Percentiles rank a stretch among this genome's conserved stretches.
Evolutionary conservation across 805 yeast genomes (phyloP).

Genomic region (Suhomyces canberraensis): DNA sequence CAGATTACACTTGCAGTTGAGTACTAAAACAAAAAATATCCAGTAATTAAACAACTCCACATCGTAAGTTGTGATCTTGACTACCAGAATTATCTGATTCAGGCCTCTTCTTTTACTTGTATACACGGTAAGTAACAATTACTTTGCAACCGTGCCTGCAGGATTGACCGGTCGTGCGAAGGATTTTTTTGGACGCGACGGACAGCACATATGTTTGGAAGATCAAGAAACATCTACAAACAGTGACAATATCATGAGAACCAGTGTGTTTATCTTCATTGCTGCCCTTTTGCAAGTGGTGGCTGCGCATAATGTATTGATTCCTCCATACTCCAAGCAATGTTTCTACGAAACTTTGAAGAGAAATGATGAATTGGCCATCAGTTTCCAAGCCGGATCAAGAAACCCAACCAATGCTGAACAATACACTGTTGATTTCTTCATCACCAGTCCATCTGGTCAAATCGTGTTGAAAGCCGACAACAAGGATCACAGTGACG

Average conservation of each 20-base stretch:
- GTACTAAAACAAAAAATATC: no score
- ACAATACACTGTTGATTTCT: slow-evolving; percentile 67
- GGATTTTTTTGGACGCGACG: slow-evolving; percentile 4
- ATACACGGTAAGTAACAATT: no score
- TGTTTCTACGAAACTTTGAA: slow-evolving; percentile 86
- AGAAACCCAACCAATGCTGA: slow-evolving; percentile 70
- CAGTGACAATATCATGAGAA: slow-evolving; percentile 3
- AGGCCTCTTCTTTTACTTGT: no score
- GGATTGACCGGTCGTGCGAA: slow-evolving; percentile 5
- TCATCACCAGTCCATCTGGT: slow-evolving; percentile 38
- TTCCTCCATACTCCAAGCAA: slow-evolving; percentile 79
- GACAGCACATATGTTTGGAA: slow-evolving; percentile 2
- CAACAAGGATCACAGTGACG: slow-evolving; percentile 78
- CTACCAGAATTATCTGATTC: no score
- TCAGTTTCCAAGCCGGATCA: slow-evolving; percentile 91
- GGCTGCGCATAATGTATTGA: slow-evolving; percentile 72
- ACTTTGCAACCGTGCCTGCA: no score
- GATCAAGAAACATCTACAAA: background rate
- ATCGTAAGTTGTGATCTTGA: no score
- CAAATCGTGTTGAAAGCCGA: slow-evolving; percentile 47
- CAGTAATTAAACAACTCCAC: no score
- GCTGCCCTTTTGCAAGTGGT: slow-evolving; percentile 5
- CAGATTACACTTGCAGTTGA: no score
- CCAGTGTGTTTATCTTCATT: slow-evolving; percentile 1
- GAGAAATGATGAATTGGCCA: slow-evolving; percentile 79